Base-by-base conservation (phyloP, 768 basidiomycete genomes). In the Hygrocybe coccinea region DNA sequence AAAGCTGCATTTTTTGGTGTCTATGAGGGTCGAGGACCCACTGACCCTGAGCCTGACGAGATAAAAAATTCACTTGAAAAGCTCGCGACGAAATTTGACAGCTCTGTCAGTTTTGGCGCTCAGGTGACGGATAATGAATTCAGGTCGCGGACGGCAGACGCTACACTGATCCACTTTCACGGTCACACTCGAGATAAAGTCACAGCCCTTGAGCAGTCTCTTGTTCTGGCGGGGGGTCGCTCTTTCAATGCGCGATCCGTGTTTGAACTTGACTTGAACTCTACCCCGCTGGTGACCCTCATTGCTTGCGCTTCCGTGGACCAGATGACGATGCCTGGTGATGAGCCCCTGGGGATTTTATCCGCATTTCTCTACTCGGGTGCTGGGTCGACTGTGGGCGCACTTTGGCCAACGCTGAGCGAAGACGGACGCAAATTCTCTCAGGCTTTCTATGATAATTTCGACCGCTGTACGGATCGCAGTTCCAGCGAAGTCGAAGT, bases 111-210 rank as follows among this genome's bases (percentile, higher is more conserved):
- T 22, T 43, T 43, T 43, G 41, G 41, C 10, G 41, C 41, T 43
- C n/a, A 43, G n/a, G 41, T 43, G n/a, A 43, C 41, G 41, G 41
- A 43, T n/a, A 22, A n/a, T 6, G 41, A 22, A 22, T 43, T 43
- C 41, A 43, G 41, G 41, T n/a, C 10, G 41, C 41, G 21, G 41
- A 43, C 21, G 41, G 21, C 41, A 43, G 41, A 43, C n/a, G 21
- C 41, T n/a, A 43, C 41, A 22, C 41, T 48, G 15, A 48, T 48
- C 25, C 46, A 48, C 46, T 48, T 48, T 25, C 46, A 48, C 24
- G 46, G 46, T 48, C 46, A 48, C 46, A 25, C 46, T 21, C n/a
- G 14, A 19, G n/a, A 17, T n/a, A 25, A 25, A n/a, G n/a, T 24
- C n/a, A 19, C 19, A 17, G 46, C 46, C 25, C 17, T 19, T n/a